Base-by-base conservation (phyloP, 2,329 filamentous ascomycete genomes). In the Penicillium verrucosum region DNA sequence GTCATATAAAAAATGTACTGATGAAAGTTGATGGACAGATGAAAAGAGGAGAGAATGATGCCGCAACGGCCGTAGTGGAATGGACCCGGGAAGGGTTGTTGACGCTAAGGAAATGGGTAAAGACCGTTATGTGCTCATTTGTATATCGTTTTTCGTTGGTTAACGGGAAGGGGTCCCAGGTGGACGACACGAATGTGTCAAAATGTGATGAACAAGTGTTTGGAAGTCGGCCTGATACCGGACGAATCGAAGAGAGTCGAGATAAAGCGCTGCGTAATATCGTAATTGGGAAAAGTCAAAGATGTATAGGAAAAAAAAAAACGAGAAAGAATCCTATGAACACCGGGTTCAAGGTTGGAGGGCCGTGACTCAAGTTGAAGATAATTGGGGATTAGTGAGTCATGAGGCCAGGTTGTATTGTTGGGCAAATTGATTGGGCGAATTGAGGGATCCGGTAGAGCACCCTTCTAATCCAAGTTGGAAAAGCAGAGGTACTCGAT, bases 51-150 rank as follows among this genome's bases (percentile, higher is more conserved):
- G 61, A 59, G 56, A 55, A 65, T 61, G 67, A 64, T 58, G 60
- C 67, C 65, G 62, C 61, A 46, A 54, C 12, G 51, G 66, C 66
- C 66, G 69, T 65, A 62, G 59, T 59, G 65, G 60, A 57, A 60
- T 56, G 59, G 51, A 62, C 68, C 66, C 68, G 61, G 43, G 45
- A 43, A 58, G 59, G 60, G 27, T 63, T 65, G 58, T 67, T 56
- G 68, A 73, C 64, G 67, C 58, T 59, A 69, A 69, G 67, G 68
- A 70, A 71, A 68, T 56, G 54, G 62, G 65, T 67, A 71, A 66
- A 69, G 70, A 74, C 70, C 70, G 73, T 74, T 74, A 75, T 74
- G 63, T 67, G 66, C 68, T 71, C 72, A 75, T 75, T 70, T 65
- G 70, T 69, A 68, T 71, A 63, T 74, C 67, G 69, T 73, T 68